Conservation (phyloP, 1,139 yeast genomes). For the Sugiyamaella xylanicola region DNA sequence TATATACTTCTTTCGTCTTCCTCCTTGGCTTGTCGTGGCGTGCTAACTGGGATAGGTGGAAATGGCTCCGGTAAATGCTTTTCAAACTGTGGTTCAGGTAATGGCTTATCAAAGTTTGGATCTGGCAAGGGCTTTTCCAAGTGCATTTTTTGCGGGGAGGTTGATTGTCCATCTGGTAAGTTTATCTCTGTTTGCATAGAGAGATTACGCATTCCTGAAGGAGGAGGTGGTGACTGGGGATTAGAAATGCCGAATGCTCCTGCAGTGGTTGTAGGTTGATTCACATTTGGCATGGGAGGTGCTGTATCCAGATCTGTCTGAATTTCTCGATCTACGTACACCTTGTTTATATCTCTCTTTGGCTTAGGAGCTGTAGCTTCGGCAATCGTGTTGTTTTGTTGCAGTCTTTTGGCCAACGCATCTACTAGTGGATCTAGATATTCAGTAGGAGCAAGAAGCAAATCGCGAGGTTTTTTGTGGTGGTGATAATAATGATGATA, state of each 20-base stretch:
- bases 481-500: slow-evolving; percentile 23
- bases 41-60: background rate
- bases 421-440: slow-evolving; percentile 31
- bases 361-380: slow-evolving; percentile 8
- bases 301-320: slow-evolving; percentile 28
- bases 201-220: slow-evolving; percentile 7
- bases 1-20: slow-evolving; percentile 28
- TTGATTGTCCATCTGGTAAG: background rate
- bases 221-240: slow-evolving; percentile 1
- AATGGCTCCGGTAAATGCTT: background rate
- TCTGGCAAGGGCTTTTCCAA: background rate
- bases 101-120: background rate
- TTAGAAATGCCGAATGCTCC: background rate
- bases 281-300: background rate
- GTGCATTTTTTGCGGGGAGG: no score
- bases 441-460: slow-evolving; percentile 16
- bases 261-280: background rate
- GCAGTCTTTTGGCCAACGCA: slow-evolving; percentile 31
- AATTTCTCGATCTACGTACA: slow-evolving; percentile 25
- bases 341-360: slow-evolving; percentile 17
- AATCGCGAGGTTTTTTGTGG: slow-evolving; percentile 15
- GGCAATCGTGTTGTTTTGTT: slow-evolving; percentile 17
- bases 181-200: slow-evolving; percentile 10
- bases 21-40: slow-evolving; percentile 2
- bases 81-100: background rate